phyloP scores from a whole-genome alignment of 2,329 filamentous ascomycete species.

The Ophioceras dolichostomum region DNA sequence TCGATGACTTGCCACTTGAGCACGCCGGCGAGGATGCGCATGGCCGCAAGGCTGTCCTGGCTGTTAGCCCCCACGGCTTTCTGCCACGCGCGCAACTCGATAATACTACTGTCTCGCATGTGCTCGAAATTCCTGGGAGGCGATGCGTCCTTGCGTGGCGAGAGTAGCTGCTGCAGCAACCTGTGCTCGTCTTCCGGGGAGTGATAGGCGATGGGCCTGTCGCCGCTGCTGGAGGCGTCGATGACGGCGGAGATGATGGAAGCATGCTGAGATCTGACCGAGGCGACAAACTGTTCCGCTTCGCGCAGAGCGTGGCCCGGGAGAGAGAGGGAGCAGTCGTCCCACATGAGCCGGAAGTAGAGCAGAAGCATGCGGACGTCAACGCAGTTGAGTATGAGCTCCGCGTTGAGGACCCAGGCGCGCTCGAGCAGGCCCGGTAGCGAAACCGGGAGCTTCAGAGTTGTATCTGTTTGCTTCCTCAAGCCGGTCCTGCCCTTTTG shows the following conservation, averaged over 20 bases:
- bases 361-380: conserved; percentile 5
- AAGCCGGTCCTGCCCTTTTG: no score
- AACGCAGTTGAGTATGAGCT: conserved; percentile 7
- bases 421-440: conserved; percentile 4
- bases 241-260: background rate
- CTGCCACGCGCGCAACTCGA: background rate
- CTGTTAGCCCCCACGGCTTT: background rate
- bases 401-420: conserved; percentile 9
- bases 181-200: background rate
- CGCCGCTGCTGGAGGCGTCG: background rate
- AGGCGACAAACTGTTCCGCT: background rate
- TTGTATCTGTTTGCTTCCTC: no score
- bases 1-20: background rate
- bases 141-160: no score
- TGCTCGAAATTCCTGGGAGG: background rate
- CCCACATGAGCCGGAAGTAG: conserved; percentile 10
- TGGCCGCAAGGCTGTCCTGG: background rate
- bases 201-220: no score
- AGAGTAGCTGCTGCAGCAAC: background rate
- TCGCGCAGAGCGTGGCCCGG: background rate
- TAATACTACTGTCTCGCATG: background rate
- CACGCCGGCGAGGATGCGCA: background rate
- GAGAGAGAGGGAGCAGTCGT: conserved; percentile 5
- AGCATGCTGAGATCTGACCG: background rate
- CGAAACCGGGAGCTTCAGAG: background rate